Evolutionary conservation across 805 yeast genomes (phyloP), one percentile per base, ranked within the genome.

Genomic region (Kockiozyma suomiensis): DNA sequence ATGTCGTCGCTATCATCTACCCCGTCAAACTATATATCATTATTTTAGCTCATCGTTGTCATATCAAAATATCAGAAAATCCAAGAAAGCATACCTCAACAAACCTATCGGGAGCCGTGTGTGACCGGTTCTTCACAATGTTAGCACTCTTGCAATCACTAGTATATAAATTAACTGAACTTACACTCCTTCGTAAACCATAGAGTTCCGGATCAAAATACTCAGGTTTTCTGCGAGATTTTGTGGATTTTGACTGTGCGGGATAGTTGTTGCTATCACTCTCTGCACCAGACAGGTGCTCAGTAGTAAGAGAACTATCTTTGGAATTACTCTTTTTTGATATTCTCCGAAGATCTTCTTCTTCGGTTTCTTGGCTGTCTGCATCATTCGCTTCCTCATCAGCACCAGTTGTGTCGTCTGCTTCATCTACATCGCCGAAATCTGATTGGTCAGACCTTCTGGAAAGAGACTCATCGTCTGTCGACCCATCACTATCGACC

Each of bases 161-260:
- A 6, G 6, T 30, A 10, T 32, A 48, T 15, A 8, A 50, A n/a
- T n/a, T 15, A 50, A n/a, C 38, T 38, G 21, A 15, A 47, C 69
- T 41, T 47, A 61, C 70, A 53, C 76, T 72, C 42, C 81, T 70
- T 19, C 81, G 70, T 35, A 78, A 70, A 13, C 81, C 81, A 60
- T 76, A 77, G 26, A 77, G 73, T 66, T 74, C 78, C 7, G 80
- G 77, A 58, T 69, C 66, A 42, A 60, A 64, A 32, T 42, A 59
- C 26, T 62, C 66, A 17, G 47, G 32, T 19, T 38, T 35, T 37
- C 42, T 43, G 32, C 54, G 56, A 25, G 53, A 37, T 21, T 49
- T 49, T 23, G 32, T 12, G 8, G 41, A 32, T 32, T 52, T 45
- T 25, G 53, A 49, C 5, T 21, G 23, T n/a, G 55, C 37, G 13